These are phyloP conservation scores for Zancudomyces culisetae DNA, from an alignment of 371 early-diverging fungal genomes.

Conservation along the genomic window DNA sequence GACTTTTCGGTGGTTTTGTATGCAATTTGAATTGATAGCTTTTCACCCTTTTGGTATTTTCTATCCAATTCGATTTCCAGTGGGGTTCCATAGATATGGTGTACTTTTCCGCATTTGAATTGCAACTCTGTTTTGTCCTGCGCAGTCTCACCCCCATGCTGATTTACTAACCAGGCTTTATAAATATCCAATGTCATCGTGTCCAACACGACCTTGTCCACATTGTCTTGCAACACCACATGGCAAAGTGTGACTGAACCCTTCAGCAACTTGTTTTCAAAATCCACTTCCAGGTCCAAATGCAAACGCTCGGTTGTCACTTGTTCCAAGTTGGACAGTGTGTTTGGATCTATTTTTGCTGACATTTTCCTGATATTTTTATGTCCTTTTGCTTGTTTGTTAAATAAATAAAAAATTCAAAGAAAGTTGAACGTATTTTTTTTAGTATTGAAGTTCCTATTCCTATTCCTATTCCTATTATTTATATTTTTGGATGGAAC, in stretches of 20 bases:
- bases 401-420: background rate
- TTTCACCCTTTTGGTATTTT: constrained; percentile 6
- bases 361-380: background rate
- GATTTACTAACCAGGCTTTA: background rate
- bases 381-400: background rate
- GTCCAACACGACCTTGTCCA: constrained; percentile 53
- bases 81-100: constrained; percentile 55
- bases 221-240: constrained; percentile 26
- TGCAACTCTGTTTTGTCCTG: no score
- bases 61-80: constrained; percentile 36
- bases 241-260: constrained; percentile 47
- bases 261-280: constrained; percentile 38
- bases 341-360: constrained; percentile 51
- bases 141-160: no score
- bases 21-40: constrained; percentile 24
- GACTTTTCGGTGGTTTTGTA: constrained; percentile 65
- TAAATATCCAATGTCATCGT: constrained; percentile 26
- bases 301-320: constrained; percentile 51
- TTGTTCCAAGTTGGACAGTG: constrained; percentile 59
- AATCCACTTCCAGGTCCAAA: constrained; percentile 55
- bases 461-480: background rate
- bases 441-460: background rate
- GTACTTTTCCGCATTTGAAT: constrained; percentile 29
- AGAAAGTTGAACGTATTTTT: background rate
- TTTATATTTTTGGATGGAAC: background rate